Evolutionary conservation across 305 asterid genomes (phyloP), one percentile per base, ranked within the genome.

Genomic region (Fraxinus angustifolia): DNA sequence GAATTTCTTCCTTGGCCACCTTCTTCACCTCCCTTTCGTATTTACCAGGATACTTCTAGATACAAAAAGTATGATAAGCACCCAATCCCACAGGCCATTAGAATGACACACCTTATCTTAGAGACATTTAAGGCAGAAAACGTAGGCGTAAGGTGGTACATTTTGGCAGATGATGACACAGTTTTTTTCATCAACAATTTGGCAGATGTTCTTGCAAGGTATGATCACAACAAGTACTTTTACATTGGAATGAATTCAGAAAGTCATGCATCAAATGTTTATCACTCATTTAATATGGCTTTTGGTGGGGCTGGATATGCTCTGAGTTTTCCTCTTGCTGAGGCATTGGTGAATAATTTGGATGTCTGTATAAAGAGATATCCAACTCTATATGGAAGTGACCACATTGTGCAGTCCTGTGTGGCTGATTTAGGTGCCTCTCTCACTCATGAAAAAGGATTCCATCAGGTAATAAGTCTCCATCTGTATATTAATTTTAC

Each of bases 221-320:
- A 87, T 71, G 90, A 87, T 75, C 86, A 84, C 17, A 65, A 38
- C 19, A 77, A 79, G 30, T 82, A 80, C 65, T 80, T 68, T 21
- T 87, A 87, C 34, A 81, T 87, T 23, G 88, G 90, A 4, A 84
- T 82, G 83, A 84, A 68, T 71, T 87, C 88, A 8, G 88, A 84
- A 35, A 67, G 84, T 53, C 81, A 81, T 71, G 21, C 78, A 10
- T 82, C 86, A 40, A 84, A 87, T 78, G 73, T 56, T 50, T 53
- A 1, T 8, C 81, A 78, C 76, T 84, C 90, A 21, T 87, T 80
- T 42, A 82, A 65, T 3, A 87, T 87, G 90, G 90, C 82, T 3
- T 84, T 84, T 80, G 90, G 90, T 23, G 90, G 88, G 8, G 90
- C 76, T 26, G 90, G 90, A 74, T 84, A 38, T 75, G 88, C 82